Evolutionary conservation across 192 early-diverging fungal species (phyloP).

Genomic region (Backusella tuberculispora): DNA sequence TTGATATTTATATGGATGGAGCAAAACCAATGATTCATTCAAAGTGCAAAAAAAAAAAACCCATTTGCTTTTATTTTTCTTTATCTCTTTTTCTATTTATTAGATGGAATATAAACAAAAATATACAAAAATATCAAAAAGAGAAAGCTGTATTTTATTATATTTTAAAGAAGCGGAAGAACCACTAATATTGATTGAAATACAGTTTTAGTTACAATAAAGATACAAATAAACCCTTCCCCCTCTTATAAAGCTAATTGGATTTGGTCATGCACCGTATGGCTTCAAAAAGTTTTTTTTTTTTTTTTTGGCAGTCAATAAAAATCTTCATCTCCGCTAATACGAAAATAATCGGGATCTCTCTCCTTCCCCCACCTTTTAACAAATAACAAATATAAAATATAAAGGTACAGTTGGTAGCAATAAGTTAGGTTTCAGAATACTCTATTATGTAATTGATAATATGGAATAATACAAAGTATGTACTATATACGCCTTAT

Average conservation of each 20-base stretch:
- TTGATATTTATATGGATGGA: neutral
- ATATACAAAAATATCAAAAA: neutral
- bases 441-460: neutral
- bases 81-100: neutral
- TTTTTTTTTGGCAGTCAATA: neutral
- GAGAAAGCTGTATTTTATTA: neutral
- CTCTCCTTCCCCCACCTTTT: neutral
- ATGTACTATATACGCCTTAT: neutral
- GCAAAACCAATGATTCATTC: neutral
- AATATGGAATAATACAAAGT: neutral
- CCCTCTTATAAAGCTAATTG: neutral
- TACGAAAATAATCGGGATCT: neutral
- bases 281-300: neutral
- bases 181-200: slow-evolving; percentile 4
- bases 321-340: slow-evolving; percentile 2
- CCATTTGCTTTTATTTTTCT: neutral
- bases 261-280: neutral
- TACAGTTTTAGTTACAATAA: slow-evolving; percentile 5
- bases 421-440: neutral
- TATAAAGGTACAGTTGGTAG: neutral
- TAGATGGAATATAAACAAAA: neutral
- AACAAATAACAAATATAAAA: neutral
- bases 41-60: neutral
- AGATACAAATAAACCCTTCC: neutral
- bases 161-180: neutral